phyloP scores from a whole-genome alignment of 2,329 filamentous ascomycete species.

The Rasamsonia emersonii region DNA sequence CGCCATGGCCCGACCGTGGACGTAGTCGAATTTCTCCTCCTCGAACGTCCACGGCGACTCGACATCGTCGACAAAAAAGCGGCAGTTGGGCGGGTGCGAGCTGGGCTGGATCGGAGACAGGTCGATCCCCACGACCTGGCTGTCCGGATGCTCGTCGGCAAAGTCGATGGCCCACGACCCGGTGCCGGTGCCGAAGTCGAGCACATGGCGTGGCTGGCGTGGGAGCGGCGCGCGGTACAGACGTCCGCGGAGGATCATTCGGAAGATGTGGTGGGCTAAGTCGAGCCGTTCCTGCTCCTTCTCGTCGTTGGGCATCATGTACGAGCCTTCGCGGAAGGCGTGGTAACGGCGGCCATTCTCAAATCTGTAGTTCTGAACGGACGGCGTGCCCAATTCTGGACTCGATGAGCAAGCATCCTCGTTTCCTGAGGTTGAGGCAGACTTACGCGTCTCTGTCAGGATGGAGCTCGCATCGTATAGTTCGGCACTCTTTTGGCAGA shows the following conservation, averaged over 20 bases:
- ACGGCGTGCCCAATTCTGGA: constrained; percentile 3
- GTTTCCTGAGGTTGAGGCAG: too few species aligned
- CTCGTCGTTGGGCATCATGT: constrained; percentile 17
- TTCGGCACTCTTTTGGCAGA: too few species aligned
- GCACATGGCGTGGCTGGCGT: constrained; percentile 4
- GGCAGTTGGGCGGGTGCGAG: constrained; percentile 9
- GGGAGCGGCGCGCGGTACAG: constrained; percentile 5
- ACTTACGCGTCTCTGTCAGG: too few species aligned
- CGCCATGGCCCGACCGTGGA: constrained; percentile 18
- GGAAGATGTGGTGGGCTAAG: constrained; percentile 9
- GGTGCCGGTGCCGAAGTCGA: constrained; percentile 10
- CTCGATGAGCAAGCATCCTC: too few species aligned
- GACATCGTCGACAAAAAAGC: constrained; percentile 17
- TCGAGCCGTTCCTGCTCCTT: constrained; percentile 17
- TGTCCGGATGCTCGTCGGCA: constrained; percentile 9
- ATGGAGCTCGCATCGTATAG: too few species aligned
- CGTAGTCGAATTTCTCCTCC: constrained; percentile 17
- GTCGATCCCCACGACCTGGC: constrained; percentile 12
- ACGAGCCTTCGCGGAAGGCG: constrained; percentile 12
- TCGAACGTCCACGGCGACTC: constrained; percentile 21
- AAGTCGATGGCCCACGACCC: constrained; percentile 11
- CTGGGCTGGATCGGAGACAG: constrained; percentile 14
- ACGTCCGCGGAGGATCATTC: constrained; percentile 5
- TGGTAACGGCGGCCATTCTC: constrained; percentile 15
- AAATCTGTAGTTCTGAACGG: constrained; percentile 7